Evolutionary conservation across 2,329 filamentous ascomycete genomes (phyloP).

Genomic region (Fusarium albidum): DNA sequence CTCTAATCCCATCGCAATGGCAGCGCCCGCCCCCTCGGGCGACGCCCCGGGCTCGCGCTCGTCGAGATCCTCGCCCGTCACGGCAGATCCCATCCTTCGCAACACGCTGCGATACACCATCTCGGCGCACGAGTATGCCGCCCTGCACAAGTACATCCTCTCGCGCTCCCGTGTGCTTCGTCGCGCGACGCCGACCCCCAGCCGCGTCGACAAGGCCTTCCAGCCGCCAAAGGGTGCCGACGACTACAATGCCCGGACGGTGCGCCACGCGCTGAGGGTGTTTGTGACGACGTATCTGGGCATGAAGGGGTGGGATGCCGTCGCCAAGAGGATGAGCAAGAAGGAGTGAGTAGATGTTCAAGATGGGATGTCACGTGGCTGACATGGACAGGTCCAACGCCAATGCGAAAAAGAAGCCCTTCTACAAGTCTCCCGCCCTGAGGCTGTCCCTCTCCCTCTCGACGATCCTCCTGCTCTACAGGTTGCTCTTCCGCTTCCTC

Average conservation of each 20-base stretch:
- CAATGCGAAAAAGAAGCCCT: slow-evolving; percentile 57
- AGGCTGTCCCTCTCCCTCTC: slow-evolving; percentile 85
- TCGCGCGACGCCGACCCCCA: slow-evolving; percentile 63
- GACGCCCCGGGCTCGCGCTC: slow-evolving; percentile 35
- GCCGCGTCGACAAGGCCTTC: slow-evolving; percentile 57
- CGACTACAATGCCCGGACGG: slow-evolving; percentile 74
- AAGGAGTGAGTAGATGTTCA: slow-evolving; percentile 51
- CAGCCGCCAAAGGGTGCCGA: slow-evolving; percentile 54
- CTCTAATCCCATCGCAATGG: slow-evolving; percentile 26
- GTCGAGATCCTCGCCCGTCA: slow-evolving; percentile 28
- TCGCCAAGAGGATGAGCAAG: slow-evolving; percentile 57
- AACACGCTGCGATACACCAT: slow-evolving; percentile 90
- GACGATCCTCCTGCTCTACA: slow-evolving; percentile 85
- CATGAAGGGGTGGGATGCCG: slow-evolving; percentile 68
- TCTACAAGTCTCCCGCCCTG: slow-evolving; percentile 73
- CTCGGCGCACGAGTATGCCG: slow-evolving; percentile 83
- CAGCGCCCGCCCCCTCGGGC: slow-evolving; percentile 30
- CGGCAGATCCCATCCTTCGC: slow-evolving; percentile 75
- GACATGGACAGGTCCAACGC: slow-evolving; percentile 33
- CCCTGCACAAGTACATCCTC: slow-evolving; percentile 83
- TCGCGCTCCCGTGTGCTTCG: slow-evolving; percentile 71
- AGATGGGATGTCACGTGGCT: background rate
- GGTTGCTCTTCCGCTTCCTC: slow-evolving; percentile 90
- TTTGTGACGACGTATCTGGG: slow-evolving; percentile 71
- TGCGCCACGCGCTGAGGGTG: slow-evolving; percentile 75